These are phyloP conservation scores for Talaromyces borbonicus DNA, from an alignment of 495 filamentous ascomycete species.

Conservation along the genomic window DNA sequence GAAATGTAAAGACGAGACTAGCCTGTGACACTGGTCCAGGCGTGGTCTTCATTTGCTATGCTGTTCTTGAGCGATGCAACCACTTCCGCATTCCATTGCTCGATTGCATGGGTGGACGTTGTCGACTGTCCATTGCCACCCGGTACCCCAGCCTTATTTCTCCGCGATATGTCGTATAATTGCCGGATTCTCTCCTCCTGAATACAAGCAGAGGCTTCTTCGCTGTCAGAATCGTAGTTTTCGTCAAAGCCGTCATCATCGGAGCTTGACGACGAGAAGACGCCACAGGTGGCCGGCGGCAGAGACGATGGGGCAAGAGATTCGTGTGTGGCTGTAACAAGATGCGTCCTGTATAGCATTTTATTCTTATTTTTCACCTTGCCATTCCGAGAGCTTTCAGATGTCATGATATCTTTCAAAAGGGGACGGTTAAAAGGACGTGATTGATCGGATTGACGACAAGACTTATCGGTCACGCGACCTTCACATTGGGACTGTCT, in stretches of 20 bases:
- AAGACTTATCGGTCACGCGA: neutral
- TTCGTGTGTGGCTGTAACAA: slow-evolving; percentile 8
- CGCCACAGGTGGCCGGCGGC: slow-evolving; percentile 5
- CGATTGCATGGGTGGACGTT: neutral
- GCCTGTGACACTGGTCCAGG: no score
- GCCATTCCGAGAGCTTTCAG: neutral
- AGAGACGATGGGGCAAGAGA: slow-evolving; percentile 2
- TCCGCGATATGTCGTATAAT: neutral
- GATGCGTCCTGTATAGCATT: neutral
- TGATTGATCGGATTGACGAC: neutral
- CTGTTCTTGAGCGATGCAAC: neutral
- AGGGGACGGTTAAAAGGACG: neutral
- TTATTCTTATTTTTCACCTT: neutral
- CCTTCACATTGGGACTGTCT: neutral
- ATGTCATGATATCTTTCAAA: neutral
- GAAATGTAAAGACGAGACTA: no score
- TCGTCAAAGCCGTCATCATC: neutral
- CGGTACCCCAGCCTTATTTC: neutral
- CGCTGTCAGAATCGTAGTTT: neutral
- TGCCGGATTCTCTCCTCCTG: neutral
- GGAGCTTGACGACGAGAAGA: slow-evolving; percentile 4
- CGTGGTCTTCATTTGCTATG: neutral
- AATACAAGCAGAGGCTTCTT: neutral
- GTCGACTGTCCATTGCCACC: neutral
- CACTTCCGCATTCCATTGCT: slow-evolving; percentile 4